phyloP scores from a whole-genome alignment of 257 asterid species.

The Solanum tarapatanum region DNA sequence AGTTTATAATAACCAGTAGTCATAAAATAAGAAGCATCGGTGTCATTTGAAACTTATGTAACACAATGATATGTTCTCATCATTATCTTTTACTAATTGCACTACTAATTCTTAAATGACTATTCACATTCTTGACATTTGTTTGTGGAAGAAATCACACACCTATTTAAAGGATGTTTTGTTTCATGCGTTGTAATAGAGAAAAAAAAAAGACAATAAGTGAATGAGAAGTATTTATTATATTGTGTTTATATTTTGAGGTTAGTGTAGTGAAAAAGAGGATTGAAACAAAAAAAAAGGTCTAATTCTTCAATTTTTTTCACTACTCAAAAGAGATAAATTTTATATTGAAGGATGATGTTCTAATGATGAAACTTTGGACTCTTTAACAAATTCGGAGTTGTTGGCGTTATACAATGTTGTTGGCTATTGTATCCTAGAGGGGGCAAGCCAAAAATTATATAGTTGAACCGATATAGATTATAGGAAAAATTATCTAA shows the following conservation, averaged over 20 bases:
- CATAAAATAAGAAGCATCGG: background rate
- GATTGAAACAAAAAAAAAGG: no score
- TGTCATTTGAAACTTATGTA: background rate
- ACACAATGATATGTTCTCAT: background rate
- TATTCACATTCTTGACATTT: background rate
- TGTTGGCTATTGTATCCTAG: no score
- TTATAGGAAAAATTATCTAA: no score
- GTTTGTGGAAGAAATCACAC: background rate
- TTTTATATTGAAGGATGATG: no score
- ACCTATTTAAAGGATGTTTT: background rate
- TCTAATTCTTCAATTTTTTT: background rate
- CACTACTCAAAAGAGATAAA: background rate
- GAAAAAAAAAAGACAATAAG: no score
- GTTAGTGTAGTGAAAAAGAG: background rate
- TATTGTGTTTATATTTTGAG: background rate
- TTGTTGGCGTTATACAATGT: no score
- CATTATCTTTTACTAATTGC: background rate
- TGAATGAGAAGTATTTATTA: no score
- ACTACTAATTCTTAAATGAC: no score
- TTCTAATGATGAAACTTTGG: no score
- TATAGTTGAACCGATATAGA: no score
- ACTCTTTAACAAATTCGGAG: no score
- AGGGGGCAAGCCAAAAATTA: no score
- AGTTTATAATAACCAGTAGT: background rate
- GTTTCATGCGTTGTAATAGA: background rate